Percentiles rank a stretch among this genome's conserved stretches.
phyloP scores from a whole-genome alignment of 2,329 filamentous ascomycete species.

The Coleophoma eucalyptorum region DNA sequence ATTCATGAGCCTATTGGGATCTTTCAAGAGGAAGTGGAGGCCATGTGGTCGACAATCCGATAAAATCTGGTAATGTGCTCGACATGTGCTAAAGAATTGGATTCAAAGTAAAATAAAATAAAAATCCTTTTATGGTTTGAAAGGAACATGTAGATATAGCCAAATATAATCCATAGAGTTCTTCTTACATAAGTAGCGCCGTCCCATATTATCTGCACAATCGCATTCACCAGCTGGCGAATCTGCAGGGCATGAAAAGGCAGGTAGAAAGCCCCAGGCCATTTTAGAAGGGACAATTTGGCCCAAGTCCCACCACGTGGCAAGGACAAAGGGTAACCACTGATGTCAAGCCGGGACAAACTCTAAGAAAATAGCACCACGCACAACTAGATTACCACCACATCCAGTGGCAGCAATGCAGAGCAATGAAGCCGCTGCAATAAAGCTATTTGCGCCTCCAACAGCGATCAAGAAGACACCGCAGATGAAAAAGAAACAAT shows the following conservation, averaged over 20 bases:
- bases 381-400: slow-evolving; percentile 47
- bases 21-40: too few species aligned
- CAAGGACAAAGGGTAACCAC: slow-evolving; percentile 40
- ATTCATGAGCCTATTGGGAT: too few species aligned
- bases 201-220: slow-evolving; percentile 41
- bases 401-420: slow-evolving; percentile 41
- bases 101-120: too few species aligned
- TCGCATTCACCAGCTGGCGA: slow-evolving; percentile 30
- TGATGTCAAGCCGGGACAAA: slow-evolving; percentile 44
- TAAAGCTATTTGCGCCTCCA: slow-evolving; percentile 55
- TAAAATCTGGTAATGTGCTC: too few species aligned
- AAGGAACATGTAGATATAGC: too few species aligned
- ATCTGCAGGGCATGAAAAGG: slow-evolving; percentile 22
- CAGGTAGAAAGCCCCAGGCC: slow-evolving; percentile 29
- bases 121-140: too few species aligned
- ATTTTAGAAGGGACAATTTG: slow-evolving; percentile 38
- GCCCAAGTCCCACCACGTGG: slow-evolving; percentile 35
- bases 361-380: slow-evolving; percentile 48
- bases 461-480: slow-evolving; percentile 54
- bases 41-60: too few species aligned
- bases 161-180: too few species aligned
- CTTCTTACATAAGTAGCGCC: too few species aligned
- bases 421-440: slow-evolving; percentile 50
- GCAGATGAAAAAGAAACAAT: slow-evolving; percentile 53
- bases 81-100: too few species aligned